Evolutionary conservation across 164 flowering plant genomes (phyloP).

Genomic region (Sextonia rubra): DNA sequence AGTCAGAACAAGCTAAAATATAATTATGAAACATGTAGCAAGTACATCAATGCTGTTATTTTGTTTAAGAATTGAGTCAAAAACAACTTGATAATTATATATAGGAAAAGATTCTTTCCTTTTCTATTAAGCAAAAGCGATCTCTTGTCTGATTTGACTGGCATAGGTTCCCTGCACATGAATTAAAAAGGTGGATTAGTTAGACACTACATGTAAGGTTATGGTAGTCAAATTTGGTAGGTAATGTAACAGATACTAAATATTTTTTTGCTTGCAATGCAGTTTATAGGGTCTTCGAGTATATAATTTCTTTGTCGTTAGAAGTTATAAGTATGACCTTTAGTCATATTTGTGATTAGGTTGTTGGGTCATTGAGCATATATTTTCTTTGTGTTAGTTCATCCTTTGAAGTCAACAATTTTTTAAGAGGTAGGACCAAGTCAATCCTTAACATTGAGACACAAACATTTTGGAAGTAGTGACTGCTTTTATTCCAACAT

Average conservation of each 20-base stretch:
- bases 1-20: neutral
- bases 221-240: neutral
- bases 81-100: neutral
- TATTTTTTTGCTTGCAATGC: too few species aligned
- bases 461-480: too few species aligned
- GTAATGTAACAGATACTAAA: neutral
- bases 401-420: too few species aligned
- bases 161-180: neutral
- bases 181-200: neutral
- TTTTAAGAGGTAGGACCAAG: too few species aligned
- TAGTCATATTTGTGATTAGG: too few species aligned
- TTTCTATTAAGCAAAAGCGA: neutral
- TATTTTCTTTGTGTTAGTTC: too few species aligned
- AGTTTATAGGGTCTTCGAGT: neutral
- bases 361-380: too few species aligned
- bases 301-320: neutral
- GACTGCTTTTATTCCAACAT: too few species aligned
- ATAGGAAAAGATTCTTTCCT: neutral
- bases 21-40: too few species aligned
- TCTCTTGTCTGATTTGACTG: neutral
- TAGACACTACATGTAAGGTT: neutral
- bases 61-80: too few species aligned
- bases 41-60: neutral
- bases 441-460: too few species aligned
- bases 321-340: neutral